Conservation (phyloP, 768 basidiomycete genomes). For the Russula abietina region DNA sequence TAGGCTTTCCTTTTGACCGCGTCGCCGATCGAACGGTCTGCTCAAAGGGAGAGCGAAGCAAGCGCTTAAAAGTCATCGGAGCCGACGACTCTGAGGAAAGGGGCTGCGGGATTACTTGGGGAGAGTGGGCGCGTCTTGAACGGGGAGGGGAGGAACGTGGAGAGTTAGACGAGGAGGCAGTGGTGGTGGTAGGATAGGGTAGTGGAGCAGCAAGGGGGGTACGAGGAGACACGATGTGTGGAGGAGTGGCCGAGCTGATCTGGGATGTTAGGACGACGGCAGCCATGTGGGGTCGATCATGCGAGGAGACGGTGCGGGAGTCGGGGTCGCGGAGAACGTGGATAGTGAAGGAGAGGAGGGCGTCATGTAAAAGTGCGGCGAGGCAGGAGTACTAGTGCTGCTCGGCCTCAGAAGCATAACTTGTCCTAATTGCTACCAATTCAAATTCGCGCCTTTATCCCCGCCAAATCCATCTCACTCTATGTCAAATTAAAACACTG, state of each 20-base stretch:
- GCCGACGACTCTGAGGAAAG: constrained; percentile 32
- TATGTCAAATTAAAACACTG: no score
- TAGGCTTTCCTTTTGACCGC: constrained; percentile 45
- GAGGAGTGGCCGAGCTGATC: constrained; percentile 36
- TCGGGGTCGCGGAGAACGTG: no score
- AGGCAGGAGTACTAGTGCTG: not conserved
- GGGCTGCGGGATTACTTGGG: not conserved
- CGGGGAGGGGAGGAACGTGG: constrained; percentile 26
- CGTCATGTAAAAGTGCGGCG: not conserved
- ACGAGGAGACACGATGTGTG: constrained; percentile 39
- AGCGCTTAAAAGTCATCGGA: constrained; percentile 53
- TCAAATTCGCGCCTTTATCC: not conserved
- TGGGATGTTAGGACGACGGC: constrained; percentile 39
- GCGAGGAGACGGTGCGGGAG: constrained; percentile 1
- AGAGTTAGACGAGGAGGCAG: constrained; percentile 31
- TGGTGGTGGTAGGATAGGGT: not conserved
- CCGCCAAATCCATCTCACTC: not conserved
- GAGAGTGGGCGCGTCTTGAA: not conserved
- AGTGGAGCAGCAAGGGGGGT: not conserved
- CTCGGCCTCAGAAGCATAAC: not conserved
- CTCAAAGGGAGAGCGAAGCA: constrained; percentile 58
- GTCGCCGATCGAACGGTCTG: constrained; percentile 61
- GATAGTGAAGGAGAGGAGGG: not conserved
- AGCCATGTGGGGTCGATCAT: constrained; percentile 39
- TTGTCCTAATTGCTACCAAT: not conserved